Percentiles rank a stretch among this genome's conserved stretches.
Conservation (phyloP, 371 early-diverging fungal species). For the Mortierella sp. region DNA sequence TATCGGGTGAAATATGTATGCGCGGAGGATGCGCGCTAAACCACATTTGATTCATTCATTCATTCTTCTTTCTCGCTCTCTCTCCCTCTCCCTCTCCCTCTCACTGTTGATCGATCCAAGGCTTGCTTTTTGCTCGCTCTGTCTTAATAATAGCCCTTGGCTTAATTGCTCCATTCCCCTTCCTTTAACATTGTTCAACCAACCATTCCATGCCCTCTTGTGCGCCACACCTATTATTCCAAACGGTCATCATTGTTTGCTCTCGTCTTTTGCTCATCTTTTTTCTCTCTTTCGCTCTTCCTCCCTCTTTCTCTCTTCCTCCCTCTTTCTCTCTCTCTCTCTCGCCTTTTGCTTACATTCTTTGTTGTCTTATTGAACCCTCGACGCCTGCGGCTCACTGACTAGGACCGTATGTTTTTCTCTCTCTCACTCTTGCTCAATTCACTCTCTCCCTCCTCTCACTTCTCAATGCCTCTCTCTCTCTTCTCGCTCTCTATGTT, state of each 20-base stretch:
- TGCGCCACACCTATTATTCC: neutral
- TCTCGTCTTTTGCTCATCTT: slow-evolving; percentile 4
- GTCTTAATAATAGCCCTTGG: neutral
- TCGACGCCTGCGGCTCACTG: neutral
- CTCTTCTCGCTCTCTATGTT: neutral
- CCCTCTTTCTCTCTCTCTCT: neutral
- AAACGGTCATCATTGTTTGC: neutral
- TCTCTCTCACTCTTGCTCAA: neutral
- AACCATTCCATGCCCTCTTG: neutral
- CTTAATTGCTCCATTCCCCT: neutral
- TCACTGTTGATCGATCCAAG: neutral
- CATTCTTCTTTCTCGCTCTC: neutral
- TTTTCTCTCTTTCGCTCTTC: neutral
- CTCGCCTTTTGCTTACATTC: neutral
- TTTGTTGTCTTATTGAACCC: neutral
- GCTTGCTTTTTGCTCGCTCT: neutral
- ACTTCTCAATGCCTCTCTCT: neutral
- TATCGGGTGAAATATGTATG: neutral
- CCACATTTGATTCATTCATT: neutral
- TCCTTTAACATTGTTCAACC: neutral
- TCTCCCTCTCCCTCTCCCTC: neutral
- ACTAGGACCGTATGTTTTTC: neutral
- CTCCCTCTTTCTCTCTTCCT: neutral
- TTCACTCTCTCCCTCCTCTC: neutral
- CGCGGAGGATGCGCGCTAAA: too few relatives aligned